Evolutionary conservation across 192 early-diverging fungal genomes (phyloP).

Genomic region (Coemansia sp.): DNA sequence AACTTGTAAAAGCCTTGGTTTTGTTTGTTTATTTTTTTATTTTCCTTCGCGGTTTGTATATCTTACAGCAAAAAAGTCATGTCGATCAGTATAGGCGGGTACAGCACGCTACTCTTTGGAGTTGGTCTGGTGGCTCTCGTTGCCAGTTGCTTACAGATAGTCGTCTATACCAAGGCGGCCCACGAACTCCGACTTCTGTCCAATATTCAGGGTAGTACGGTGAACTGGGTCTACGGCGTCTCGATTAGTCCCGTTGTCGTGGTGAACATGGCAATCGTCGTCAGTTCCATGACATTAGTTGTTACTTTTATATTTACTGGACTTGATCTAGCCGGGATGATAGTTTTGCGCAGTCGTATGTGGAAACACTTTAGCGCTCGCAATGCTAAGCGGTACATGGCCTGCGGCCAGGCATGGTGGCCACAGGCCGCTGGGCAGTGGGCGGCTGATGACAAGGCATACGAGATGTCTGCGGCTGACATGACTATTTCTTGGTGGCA

Average conservation of each 20-base stretch:
- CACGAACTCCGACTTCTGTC: background rate
- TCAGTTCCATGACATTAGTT: slow-evolving; percentile 15
- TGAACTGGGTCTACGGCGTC: background rate
- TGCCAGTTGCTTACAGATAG: slow-evolving; percentile 25
- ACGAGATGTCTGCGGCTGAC: background rate
- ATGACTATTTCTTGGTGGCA: slow-evolving; percentile 32
- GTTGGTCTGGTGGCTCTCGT: slow-evolving; percentile 27
- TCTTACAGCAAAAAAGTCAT: background rate
- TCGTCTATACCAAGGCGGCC: slow-evolving; percentile 15
- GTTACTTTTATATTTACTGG: slow-evolving; percentile 15
- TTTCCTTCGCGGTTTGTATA: background rate
- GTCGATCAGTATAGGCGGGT: slow-evolving; percentile 31
- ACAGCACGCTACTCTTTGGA: slow-evolving; percentile 38
- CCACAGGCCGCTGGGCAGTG: background rate
- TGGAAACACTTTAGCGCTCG: slow-evolving; percentile 28
- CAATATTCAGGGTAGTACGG: background rate
- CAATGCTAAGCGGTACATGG: background rate
- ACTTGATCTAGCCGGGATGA: slow-evolving; percentile 42
- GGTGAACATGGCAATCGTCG: slow-evolving; percentile 11
- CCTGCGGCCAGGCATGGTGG: slow-evolving; percentile 16
- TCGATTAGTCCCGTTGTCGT: slow-evolving; percentile 10
- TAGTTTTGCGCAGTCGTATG: slow-evolving; percentile 42
- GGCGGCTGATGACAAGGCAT: slow-evolving; percentile 8
- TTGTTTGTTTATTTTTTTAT: background rate
- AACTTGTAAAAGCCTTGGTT: too few species aligned